Evolutionary conservation across 2,329 filamentous ascomycete genomes (phyloP), one percentile per base, ranked within the genome.

Genomic region (Aspergillus sp.): DNA sequence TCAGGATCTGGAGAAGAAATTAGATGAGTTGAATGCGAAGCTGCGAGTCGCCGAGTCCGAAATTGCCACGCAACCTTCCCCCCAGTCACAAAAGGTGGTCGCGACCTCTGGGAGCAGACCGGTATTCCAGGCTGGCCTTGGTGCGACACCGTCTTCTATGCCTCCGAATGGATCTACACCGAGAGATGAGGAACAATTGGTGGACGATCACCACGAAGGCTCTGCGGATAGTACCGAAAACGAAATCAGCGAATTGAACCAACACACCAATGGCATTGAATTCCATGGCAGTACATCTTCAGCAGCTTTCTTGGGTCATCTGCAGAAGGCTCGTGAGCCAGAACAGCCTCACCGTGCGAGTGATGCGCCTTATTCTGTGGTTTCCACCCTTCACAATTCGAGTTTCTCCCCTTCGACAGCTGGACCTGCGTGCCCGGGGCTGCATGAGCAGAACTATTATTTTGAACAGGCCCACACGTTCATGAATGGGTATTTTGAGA

Each of bases 251-350:
- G 70, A 71, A 27, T 58, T 73, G 32, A 74, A 74, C 44, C 61
- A 61, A 8, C 70, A 73, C 36, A 76, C 71, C 1, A 67, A 66
- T 27, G 68, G 65, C 42, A 65, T 73, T 29, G 72, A 75, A 47
- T 75, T 73, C 32, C 72, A 75, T 45, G 72, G 73, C 4, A 72
- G 66, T 45, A 71, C 71, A 1, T 75, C 73, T 0, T 70, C 69
- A 2, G 66, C 72, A 1, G 70, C 72, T 4, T 62, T 73, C 2
- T 60, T 75, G 7, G 70, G 67, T 2, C 66, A 69, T 40, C 53
- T 75, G 4, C 61, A 70, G 43, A 64, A 59, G 41, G 47, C 53
- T 3, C 53, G 57, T 4, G 61, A 59, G 3, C 56, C 55, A 1
- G 50, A 48, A 26, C 45, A 48, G 10, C 44, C 43, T 5, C 37